These are phyloP conservation scores for Imleria badia DNA, from an alignment of 768 basidiomycete species.

Conservation along the genomic window DNA sequence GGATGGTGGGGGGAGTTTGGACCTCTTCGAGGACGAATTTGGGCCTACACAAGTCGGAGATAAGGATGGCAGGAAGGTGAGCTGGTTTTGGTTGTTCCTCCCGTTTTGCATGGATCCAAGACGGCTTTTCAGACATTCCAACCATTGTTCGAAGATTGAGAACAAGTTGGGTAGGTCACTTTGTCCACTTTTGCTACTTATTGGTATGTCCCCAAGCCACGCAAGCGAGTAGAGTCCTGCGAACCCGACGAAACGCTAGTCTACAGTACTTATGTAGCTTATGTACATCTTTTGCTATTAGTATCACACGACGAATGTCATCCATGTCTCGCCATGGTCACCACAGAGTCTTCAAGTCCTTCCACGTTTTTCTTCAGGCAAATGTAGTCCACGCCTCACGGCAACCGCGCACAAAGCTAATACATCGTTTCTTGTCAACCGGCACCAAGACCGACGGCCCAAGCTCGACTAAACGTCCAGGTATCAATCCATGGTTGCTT, in stretches of 20 bases:
- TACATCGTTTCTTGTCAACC: constrained; percentile 13
- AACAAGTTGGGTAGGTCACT: neutral
- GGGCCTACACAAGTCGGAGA: constrained; percentile 31
- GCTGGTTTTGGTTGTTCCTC: neutral
- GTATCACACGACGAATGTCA: neutral
- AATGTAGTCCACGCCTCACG: constrained; percentile 4
- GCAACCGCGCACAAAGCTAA: constrained; percentile 3
- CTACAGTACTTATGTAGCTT: neutral
- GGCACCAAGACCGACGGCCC: neutral
- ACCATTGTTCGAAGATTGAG: constrained; percentile 35
- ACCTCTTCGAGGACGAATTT: constrained; percentile 34
- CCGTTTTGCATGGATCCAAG: neutral
- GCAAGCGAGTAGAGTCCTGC: no score
- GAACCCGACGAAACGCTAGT: no score
- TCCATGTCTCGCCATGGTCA: constrained; percentile 21
- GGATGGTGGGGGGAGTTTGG: constrained; percentile 24
- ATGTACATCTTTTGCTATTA: neutral
- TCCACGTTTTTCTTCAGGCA: constrained; percentile 5
- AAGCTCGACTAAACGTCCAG: constrained; percentile 1
- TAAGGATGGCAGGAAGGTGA: constrained; percentile 27
- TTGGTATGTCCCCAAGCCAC: neutral
- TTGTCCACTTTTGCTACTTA: neutral
- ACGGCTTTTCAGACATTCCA: constrained; percentile 25
- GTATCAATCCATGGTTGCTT: constrained; percentile 23
- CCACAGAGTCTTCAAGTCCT: constrained; percentile 10